Conservation (phyloP, 805 yeast genomes). For the Ogataea paraovalis region DNA sequence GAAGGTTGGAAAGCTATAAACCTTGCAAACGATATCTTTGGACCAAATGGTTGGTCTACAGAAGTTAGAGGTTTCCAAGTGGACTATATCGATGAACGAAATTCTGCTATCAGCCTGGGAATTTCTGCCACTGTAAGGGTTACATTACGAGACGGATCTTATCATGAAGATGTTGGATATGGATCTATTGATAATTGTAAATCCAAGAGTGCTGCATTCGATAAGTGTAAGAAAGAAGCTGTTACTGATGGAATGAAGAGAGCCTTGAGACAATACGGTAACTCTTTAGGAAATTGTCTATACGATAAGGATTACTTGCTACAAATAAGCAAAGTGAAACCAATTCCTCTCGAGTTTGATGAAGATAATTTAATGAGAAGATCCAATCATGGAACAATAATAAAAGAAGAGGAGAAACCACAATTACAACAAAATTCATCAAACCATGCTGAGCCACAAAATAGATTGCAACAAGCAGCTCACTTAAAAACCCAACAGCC, state of each 20-base stretch:
- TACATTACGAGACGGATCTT: slow-evolving; percentile 75
- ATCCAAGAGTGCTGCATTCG: slow-evolving; percentile 67
- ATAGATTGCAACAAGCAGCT: not conserved
- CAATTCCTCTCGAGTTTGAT: slow-evolving; percentile 27
- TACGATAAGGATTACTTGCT: slow-evolving; percentile 67
- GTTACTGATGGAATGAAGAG: slow-evolving; percentile 81
- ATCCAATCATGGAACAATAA: slow-evolving; percentile 9
- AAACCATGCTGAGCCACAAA: not conserved
- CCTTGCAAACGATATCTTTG: slow-evolving; percentile 77
- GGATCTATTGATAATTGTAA: slow-evolving; percentile 72
- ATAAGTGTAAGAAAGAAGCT: slow-evolving; percentile 80
- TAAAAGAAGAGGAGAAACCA: slow-evolving; percentile 3
- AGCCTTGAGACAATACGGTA: slow-evolving; percentile 75
- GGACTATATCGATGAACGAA: slow-evolving; percentile 65
- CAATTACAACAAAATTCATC: not conserved
- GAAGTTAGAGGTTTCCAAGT: slow-evolving; percentile 63
- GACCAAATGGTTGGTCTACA: slow-evolving; percentile 79
- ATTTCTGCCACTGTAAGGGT: slow-evolving; percentile 69
- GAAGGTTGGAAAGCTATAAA: slow-evolving; percentile 85
- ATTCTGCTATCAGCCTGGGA: slow-evolving; percentile 59
- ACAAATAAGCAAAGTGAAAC: slow-evolving; percentile 42
- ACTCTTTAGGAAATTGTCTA: slow-evolving; percentile 77
- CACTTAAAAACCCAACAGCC: not conserved
- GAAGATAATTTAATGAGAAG: slow-evolving; percentile 31
- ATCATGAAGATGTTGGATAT: slow-evolving; percentile 71